phyloP scores from a whole-genome alignment of 2,329 filamentous ascomycete genomes.

The Beauveria brongniartii region DNA sequence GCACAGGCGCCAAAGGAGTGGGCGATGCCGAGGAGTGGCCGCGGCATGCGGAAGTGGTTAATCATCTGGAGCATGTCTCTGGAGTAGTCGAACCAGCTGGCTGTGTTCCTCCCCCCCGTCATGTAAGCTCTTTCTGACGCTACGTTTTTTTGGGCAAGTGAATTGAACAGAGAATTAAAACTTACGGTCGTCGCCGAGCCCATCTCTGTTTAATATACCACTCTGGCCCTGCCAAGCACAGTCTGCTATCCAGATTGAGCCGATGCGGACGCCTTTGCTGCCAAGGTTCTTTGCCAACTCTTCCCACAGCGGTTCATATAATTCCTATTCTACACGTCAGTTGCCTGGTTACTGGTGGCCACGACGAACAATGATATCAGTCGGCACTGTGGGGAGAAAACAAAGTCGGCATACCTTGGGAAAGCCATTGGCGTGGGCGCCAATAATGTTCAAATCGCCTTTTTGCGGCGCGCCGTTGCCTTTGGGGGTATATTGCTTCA shows the following conservation, averaged over 20 bases:
- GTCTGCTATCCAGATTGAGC: slow-evolving; percentile 84
- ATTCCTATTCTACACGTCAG: slow-evolving; percentile 49
- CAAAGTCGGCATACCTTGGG: slow-evolving; percentile 55
- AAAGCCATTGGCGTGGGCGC: slow-evolving; percentile 84
- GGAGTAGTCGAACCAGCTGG: slow-evolving; percentile 77
- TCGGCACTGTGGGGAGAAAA: not conserved
- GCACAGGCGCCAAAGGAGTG: slow-evolving; percentile 82
- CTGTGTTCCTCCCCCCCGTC: slow-evolving; percentile 31
- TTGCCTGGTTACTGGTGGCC: not conserved
- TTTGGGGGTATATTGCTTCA: slow-evolving; percentile 83
- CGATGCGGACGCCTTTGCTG: slow-evolving; percentile 57
- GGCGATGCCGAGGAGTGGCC: slow-evolving; percentile 74
- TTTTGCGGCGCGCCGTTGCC: slow-evolving; percentile 59
- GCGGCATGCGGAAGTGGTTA: slow-evolving; percentile 73
- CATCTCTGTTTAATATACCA: slow-evolving; percentile 65
- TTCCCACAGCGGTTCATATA: slow-evolving; percentile 90
- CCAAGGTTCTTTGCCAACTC: slow-evolving; percentile 58
- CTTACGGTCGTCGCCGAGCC: slow-evolving; percentile 77
- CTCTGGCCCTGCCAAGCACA: slow-evolving; percentile 78
- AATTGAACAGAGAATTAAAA: slow-evolving; percentile 9
- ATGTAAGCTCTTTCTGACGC: not conserved
- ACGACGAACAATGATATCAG: too few relatives aligned
- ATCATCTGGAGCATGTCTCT: slow-evolving; percentile 79
- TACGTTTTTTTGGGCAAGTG: not conserved
- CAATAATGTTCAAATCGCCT: slow-evolving; percentile 79